Percentiles rank a stretch among this genome's conserved stretches.
phyloP scores from a whole-genome alignment of 2,329 filamentous ascomycete species.

The Aspergillus flavus region DNA sequence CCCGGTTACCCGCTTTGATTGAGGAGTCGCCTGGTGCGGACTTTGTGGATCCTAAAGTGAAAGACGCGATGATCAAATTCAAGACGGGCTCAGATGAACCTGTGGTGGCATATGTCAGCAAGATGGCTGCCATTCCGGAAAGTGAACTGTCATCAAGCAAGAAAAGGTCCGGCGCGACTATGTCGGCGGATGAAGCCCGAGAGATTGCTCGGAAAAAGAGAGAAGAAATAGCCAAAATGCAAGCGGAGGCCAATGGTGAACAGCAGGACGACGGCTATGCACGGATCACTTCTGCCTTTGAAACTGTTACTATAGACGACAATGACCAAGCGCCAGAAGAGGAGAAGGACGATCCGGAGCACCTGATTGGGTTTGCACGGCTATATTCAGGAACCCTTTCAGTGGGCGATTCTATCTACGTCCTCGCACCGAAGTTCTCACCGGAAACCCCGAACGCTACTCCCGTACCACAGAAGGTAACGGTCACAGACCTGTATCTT shows the following conservation, averaged over 20 bases:
- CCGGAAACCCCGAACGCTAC: slow-evolving; percentile 72
- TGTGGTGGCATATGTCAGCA: slow-evolving; percentile 93
- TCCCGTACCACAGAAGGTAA: slow-evolving; percentile 79
- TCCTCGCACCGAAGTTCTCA: slow-evolving; percentile 89
- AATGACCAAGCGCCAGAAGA: slow-evolving; percentile 53
- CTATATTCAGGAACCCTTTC: slow-evolving; percentile 89
- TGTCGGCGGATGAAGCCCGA: slow-evolving; percentile 86
- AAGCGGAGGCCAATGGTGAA: slow-evolving; percentile 57
- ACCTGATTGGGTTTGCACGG: slow-evolving; percentile 90
- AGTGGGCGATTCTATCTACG: slow-evolving; percentile 88
- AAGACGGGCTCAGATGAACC: slow-evolving; percentile 71
- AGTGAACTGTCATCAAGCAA: slow-evolving; percentile 84
- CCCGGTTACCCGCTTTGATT: slow-evolving; percentile 77
- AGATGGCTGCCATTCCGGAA: slow-evolving; percentile 94
- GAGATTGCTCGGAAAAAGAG: slow-evolving; percentile 86
- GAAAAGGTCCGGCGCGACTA: slow-evolving; percentile 68
- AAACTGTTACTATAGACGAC: slow-evolving; percentile 59
- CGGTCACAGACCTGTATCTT: slow-evolving; percentile 85
- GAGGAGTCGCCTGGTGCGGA: slow-evolving; percentile 76
- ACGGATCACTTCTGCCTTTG: slow-evolving; percentile 64
- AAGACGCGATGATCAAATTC: slow-evolving; percentile 81
- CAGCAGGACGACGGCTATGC: slow-evolving; percentile 53
- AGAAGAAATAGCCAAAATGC: slow-evolving; percentile 80
- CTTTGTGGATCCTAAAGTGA: slow-evolving; percentile 68
- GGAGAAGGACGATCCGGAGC: slow-evolving; percentile 73